Evolutionary conservation across 371 early-diverging fungal genomes (phyloP), one percentile per base, ranked within the genome.

Genomic region (Fennellomyces sp.): DNA sequence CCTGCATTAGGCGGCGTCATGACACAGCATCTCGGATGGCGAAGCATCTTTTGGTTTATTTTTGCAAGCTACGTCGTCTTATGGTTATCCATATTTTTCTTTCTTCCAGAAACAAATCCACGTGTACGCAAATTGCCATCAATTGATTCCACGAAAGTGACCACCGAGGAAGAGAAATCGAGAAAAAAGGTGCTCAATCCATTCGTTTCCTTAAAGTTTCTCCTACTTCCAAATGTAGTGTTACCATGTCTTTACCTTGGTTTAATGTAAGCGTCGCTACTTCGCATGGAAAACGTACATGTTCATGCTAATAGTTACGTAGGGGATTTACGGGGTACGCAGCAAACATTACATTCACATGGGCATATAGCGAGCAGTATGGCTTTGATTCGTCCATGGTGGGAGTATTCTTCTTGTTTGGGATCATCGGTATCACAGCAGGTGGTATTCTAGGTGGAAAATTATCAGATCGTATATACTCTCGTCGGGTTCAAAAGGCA

Each of bases 1-100:
- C 77, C 80, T 1, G 67, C 76, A 36, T 57, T 80, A 36, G 80
- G 80, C 10, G 80, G 80, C 10, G 72, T 68, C 27, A 39, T 80
- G 11, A 76, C 68, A 48, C 54, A 75, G 63, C 72, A 68, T 2
- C 59, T 76, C 7, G 80, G 80, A 6, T 80, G 80, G 80, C 73
- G 72, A 58, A 73, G 75, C 36, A 73, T 60, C 26, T 69, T 80
- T 45, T 72, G 68, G 68, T 73, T 76, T 31, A 28, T 80, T 30
- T 49, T 71, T 0, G 51, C 52, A 8, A 61, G 66, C 13, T 61
- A 63, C 0, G 50, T 60, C 31, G 48, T 42, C 10, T 39, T 68
- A 10, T 72, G 74, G 65, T 13, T 74, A 5, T 54, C 64, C 2
- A 64, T 80, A 11, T 27, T 80, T 5, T 60, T 80, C 45, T 59